Conservation (phyloP, 1,284 basidiomycete species). For the Psilocybe mexicana region DNA sequence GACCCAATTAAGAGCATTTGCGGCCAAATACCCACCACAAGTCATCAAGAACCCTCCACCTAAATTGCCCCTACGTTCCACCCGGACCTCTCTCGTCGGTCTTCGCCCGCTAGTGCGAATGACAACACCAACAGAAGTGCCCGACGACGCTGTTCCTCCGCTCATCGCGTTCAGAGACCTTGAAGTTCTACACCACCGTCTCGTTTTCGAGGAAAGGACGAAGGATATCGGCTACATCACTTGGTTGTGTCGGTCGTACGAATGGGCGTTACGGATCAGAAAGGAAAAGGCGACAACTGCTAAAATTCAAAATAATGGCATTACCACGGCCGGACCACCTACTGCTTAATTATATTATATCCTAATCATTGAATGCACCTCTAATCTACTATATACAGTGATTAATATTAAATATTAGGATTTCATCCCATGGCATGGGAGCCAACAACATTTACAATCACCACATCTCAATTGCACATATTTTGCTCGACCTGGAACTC, state of each 20-base stretch:
- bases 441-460: no score
- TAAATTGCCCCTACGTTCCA: constrained; percentile 51
- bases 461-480: no score
- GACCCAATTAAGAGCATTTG: constrained; percentile 54
- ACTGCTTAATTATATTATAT: no score
- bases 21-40: constrained; percentile 56
- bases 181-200: constrained; percentile 64
- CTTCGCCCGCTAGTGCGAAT: constrained; percentile 66
- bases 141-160: constrained; percentile 71
- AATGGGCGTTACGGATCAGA: constrained; percentile 59
- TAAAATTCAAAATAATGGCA: constrained; percentile 2
- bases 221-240: constrained; percentile 61
- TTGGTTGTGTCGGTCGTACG: constrained; percentile 67
- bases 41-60: constrained; percentile 37
- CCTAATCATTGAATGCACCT: no score
- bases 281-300: constrained; percentile 47
- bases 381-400: no score
- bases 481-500: no score
- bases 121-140: constrained; percentile 49
- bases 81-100: constrained; percentile 51
- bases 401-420: no score
- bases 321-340: no score
- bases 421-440: no score
- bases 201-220: constrained; percentile 45
- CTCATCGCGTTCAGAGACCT: constrained; percentile 65